A percentile compares a stretch with the other conserved stretches of the same genome.
Conservation (phyloP, 805 yeast genomes). For the Saturnispora sanitii region DNA sequence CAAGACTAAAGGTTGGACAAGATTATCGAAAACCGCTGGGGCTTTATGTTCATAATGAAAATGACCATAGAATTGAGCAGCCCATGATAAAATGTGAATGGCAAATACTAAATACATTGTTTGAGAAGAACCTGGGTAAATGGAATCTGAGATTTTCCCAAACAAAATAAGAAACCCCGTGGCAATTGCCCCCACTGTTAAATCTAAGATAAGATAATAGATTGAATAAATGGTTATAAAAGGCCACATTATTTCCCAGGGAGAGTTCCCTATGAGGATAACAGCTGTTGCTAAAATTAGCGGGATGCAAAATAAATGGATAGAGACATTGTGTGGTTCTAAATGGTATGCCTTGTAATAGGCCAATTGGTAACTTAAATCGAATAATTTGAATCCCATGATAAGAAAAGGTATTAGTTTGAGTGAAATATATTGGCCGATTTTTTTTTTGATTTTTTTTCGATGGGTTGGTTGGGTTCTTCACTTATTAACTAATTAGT, state of each 20-base stretch:
- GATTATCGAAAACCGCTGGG: conserved; percentile 80
- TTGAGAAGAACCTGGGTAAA: background rate
- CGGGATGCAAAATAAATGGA: conserved; percentile 78
- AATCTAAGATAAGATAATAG: conserved; percentile 54
- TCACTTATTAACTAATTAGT: background rate
- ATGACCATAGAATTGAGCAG: conserved; percentile 82
- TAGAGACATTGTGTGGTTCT: conserved; percentile 47
- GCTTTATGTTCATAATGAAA: conserved; percentile 69
- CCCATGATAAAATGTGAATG: conserved; percentile 56
- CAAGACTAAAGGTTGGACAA: conserved; percentile 74
- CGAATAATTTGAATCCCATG: conserved; percentile 20
- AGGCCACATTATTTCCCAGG: conserved; percentile 27
- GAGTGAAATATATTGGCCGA: too few relatives aligned
- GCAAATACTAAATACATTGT: conserved; percentile 10
- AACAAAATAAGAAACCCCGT: conserved; percentile 27
- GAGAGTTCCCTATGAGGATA: conserved; percentile 25
- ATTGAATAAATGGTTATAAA: conserved; percentile 38
- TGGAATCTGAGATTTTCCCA: conserved; percentile 11
- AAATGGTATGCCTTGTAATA: conserved; percentile 40
- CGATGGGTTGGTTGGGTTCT: background rate
- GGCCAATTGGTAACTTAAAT: conserved; percentile 42
- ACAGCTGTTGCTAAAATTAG: conserved; percentile 51
- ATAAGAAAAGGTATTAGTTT: background rate
- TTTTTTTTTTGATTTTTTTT: background rate
- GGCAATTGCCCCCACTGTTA: conserved; percentile 36